Conservation (phyloP, 1,284 basidiomycete species). For the Ustilago vetiveriae region DNA sequence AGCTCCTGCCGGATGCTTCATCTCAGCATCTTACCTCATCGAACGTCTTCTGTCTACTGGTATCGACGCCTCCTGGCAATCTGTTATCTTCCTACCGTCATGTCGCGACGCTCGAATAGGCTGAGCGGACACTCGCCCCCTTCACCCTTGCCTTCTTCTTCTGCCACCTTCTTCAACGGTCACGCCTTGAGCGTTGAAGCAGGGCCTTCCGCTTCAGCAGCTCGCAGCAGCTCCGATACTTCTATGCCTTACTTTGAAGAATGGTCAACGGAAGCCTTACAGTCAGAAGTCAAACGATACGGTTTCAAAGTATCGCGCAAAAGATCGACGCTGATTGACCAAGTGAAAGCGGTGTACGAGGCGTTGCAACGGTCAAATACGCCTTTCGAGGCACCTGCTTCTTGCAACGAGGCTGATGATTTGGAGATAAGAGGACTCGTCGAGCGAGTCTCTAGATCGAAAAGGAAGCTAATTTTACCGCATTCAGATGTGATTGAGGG, state of each 20-base stretch:
- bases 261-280: slow-evolving; percentile 21
- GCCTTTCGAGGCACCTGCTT: slow-evolving; percentile 2
- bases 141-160: no score
- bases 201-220: slow-evolving; percentile 1
- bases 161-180: background rate
- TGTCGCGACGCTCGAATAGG: slow-evolving; percentile 16
- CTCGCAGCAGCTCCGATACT: background rate
- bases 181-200: background rate
- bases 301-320: slow-evolving; percentile 42
- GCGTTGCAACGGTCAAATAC: slow-evolving; percentile 12
- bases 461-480: slow-evolving; percentile 14
- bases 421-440: no score
- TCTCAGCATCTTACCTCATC: background rate
- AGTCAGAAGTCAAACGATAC: slow-evolving; percentile 37
- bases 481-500: background rate
- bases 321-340: slow-evolving; percentile 31
- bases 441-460: background rate
- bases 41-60: no score
- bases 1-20: no score
- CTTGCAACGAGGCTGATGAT: background rate
- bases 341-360: slow-evolving; percentile 28
- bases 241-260: slow-evolving; percentile 20
- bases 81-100: background rate
- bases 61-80: background rate
- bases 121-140: background rate